Evolutionary conservation across 148 eudicot genomes (phyloP), one percentile per base, ranked within the genome.

Genomic region (Fagopyrum tataricum): DNA sequence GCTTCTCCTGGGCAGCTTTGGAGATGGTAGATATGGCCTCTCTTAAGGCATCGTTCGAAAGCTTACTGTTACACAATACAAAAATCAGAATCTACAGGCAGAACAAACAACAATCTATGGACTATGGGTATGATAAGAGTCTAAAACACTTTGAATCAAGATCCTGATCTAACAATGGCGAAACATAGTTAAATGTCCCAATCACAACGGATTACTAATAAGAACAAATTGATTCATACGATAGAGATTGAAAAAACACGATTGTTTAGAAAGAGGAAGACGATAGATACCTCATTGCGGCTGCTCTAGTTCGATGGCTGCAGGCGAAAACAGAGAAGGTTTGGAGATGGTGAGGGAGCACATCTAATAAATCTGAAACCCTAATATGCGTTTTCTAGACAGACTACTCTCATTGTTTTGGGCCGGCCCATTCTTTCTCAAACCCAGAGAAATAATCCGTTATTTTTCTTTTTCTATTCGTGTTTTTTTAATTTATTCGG

Each of bases 11-110:
- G 31, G 52, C 18, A 70, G 48, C 49, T 24, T 43, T 70, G 15
- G 52, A 10, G 48, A 70, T 70, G 15, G 49, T 70, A 0, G 72
- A 26, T 0, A 70, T 70, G 8, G 72, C 49, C 72, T 70, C 72
- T 43, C 72, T 70, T 51, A 70, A 13, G 8, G 31, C 72, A 5
- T 70, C 72, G 44, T 37, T 70, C 48, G n/a, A 21, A 70, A 70
- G 72, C 72, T 70, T 70, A 46, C 72, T 70, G 72, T 43, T 64
- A 31, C 42, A 64, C 18, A 64, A 39, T 15, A 64, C 1, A 42
- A 5, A 26, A 64, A 31, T 61, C 41, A 24, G 17, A 24, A 26
- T 61, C 17, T 4, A 31, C 49, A 46, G 12, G 14, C 14, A 46
- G 10, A 8, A 46, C 11, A 8, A 14, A 15, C 40, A 3, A 12